A percentile compares a stretch with the other conserved stretches of the same genome.
phyloP scores from a whole-genome alignment of 257 asterid genomes.

The Solanum chiquidenum region DNA sequence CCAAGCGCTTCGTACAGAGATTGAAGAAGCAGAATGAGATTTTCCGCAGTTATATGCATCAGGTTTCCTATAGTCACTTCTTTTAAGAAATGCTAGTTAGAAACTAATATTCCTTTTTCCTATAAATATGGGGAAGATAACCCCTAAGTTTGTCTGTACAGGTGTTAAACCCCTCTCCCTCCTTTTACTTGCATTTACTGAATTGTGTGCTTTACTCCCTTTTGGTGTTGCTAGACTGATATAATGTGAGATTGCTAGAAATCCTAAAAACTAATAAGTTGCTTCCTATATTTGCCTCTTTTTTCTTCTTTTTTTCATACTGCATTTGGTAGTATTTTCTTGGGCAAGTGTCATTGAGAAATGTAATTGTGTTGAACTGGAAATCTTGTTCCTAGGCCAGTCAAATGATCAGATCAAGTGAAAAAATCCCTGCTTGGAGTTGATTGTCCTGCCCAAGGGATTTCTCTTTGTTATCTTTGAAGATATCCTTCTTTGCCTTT shows the following conservation, averaged over 20 bases:
- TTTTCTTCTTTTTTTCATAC: not conserved
- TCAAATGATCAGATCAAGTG: not conserved
- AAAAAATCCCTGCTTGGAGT: not conserved
- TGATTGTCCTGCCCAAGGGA: not conserved
- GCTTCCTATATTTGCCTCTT: not conserved
- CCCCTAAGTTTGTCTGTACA: not conserved
- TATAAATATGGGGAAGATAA: not conserved
- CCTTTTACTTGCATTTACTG: not conserved
- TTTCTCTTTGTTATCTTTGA: not conserved
- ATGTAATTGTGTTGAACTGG: not conserved
- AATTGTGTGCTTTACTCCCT: not conserved
- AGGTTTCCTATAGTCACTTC: slow-evolving; percentile 36
- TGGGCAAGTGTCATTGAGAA: not conserved
- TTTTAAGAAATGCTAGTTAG: not conserved
- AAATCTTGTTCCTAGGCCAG: not conserved
- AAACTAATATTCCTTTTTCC: not conserved
- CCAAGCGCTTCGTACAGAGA: slow-evolving; percentile 88
- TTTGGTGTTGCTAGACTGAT: not conserved
- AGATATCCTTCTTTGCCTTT: not conserved
- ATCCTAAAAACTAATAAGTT: not conserved
- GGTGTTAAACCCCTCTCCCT: not conserved
- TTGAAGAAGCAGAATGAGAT: slow-evolving; percentile 81
- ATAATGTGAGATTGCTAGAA: not conserved
- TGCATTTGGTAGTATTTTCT: not conserved
- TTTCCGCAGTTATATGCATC: slow-evolving; percentile 94